Percentiles rank a stretch among this genome's conserved stretches.
These are phyloP conservation scores for Pseudocercospora crystallina DNA, from an alignment of 2,329 filamentous ascomycete genomes.

Conservation along the genomic window DNA sequence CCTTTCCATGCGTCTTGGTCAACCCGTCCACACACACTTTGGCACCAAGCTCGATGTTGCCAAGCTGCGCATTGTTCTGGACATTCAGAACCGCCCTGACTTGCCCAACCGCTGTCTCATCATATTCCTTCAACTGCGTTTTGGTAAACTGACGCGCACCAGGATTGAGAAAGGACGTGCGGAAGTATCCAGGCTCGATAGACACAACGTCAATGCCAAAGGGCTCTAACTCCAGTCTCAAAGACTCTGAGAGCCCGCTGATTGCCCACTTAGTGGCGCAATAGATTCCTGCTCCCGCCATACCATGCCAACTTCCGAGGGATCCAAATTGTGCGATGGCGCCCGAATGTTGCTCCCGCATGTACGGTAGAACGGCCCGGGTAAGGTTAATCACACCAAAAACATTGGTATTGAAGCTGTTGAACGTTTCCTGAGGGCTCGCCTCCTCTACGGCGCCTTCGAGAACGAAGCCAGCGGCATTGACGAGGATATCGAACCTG, in stretches of 20 bases:
- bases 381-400: conserved; percentile 25
- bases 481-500: conserved; percentile 42
- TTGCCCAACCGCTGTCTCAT: conserved; percentile 37
- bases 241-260: conserved; percentile 47
- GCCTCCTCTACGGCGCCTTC: conserved; percentile 22
- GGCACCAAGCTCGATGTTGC: conserved; percentile 56
- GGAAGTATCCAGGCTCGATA: conserved; percentile 56
- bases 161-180: conserved; percentile 50
- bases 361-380: conserved; percentile 25
- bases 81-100: conserved; percentile 35
- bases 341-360: conserved; percentile 24
- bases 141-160: conserved; percentile 16
- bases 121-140: conserved; percentile 31
- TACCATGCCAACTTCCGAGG: conserved; percentile 46
- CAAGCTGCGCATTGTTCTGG: conserved; percentile 52
- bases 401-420: conserved; percentile 26
- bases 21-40: conserved; percentile 57
- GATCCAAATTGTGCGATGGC: conserved; percentile 43
- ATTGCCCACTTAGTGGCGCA: conserved; percentile 50
- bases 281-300: conserved; percentile 39
- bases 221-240: conserved; percentile 44
- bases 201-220: conserved; percentile 44
- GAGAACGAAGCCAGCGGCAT: conserved; percentile 40
- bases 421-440: conserved; percentile 17
- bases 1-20: conserved; percentile 49